Evolutionary conservation across 225 moss, liverwort and hornwort genomes (phyloP), one percentile per base, ranked within the genome.

Genomic region (Bryum argenteum): DNA sequence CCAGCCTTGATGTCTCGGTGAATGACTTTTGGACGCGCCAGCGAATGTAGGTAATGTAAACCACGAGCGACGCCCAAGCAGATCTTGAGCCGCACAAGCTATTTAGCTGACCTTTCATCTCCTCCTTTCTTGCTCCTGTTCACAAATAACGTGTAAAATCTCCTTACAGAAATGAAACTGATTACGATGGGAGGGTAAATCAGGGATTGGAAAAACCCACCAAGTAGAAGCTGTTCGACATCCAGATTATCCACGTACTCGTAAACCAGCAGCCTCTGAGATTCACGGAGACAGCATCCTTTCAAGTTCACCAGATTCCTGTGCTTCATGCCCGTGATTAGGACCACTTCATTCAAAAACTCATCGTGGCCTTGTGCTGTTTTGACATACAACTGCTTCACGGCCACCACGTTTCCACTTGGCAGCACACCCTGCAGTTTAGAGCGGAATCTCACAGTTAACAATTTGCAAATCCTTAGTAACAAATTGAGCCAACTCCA

Each of bases 61-160:
- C 78, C 78, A 8, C 61, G 66, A 33, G 78, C 78, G 37, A 78
- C 1, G n/a, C 72, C 72, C 52, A 78, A 44, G n/a, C 78, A 78
- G 0, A 78, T 72, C 66, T 60, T 78, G 13, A 43, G 66, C 1
- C 78, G 71, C 44, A 14, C 6, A 41, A 60, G 22, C 14, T 60
- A 10, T 58, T 16, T 0, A 58, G 38, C 23, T 39, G 74, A 64
- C 15, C 55, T 14, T 15, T 64, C 51, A 58, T 20, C 47, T 51
- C 60, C 41, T 70, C 4, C 63, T 40, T 70, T 15, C 38, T 69
- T 0, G 69, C 54, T 4, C 73, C 73, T 73, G 0, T 22, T 20
- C 37, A 0, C 5, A 16, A 28, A 14, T 15, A 4, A 47, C 5
- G 20, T 15, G 39, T 18, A 5, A 24, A n/a, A 22, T 3, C 12